Base-by-base conservation (phyloP, 139 green algal species). In the Limnomonas spitsbergensis region DNA sequence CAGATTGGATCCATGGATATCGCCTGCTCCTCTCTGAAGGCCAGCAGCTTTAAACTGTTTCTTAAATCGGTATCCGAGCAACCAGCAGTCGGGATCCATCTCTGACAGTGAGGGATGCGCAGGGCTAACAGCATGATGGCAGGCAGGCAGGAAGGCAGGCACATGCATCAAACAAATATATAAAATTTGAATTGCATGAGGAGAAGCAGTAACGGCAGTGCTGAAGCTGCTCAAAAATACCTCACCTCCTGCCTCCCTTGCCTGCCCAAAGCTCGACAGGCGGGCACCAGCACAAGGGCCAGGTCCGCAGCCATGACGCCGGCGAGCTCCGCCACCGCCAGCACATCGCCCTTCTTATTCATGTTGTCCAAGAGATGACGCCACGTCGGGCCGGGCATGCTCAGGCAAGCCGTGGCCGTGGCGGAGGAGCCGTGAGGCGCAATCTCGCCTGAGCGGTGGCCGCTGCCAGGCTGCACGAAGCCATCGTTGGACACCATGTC, bases 241-340 rank as follows among this genome's bases (percentile, higher is more conserved):
- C 47, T 61, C 14, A 61, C 47, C 14, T 14, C 20, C 20, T 29
- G 47, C 20, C 14, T 61, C 47, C 20, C 47, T 61, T 20, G 47
- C 20, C 47, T 29, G 47, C 14, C 47, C 14, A 20, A 61, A 61
- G 14, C 47, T 20, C 20, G 14, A 20, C 47, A 61, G 47, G 47
- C n/a, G n/a, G 94, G 95, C 54, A 98, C 98, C 56, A 96, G 81
- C 1, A 14, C 29, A 0, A 78, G 20, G 0, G 91, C 96, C 36
- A 88, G 79, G 75, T 99, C 98, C 34, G 95, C 94, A 3, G 77
- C 95, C 82, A 89, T 94, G 53, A 99, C 94, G 27, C 95, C 94
- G 2, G 95, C 95, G 31, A 98, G 70, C 83, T 92, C 83, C 0
- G 95, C 90, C n/a, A 94, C 85, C 2, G 78, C 87, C 26, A 98